These are phyloP conservation scores for Verticillium tricorpus DNA, from an alignment of 2,329 filamentous ascomycete genomes.

Conservation along the genomic window DNA sequence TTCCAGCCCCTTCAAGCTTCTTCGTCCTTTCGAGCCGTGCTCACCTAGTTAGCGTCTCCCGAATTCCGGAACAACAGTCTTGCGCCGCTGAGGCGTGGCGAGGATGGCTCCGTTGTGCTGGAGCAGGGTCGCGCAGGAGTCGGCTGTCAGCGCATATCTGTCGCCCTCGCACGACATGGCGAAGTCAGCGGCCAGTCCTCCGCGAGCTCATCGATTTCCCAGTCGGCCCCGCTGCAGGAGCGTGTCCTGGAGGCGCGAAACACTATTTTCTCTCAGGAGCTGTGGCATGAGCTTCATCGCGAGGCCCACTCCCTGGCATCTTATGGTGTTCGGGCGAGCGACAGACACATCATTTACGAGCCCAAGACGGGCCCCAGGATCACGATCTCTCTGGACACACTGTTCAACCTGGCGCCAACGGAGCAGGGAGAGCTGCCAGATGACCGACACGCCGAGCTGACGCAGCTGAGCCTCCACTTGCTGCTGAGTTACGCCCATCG, in stretches of 20 bases:
- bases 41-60: constrained; percentile 40
- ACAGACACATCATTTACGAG: constrained; percentile 51
- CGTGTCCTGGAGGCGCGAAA: constrained; percentile 72
- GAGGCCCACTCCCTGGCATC: constrained; percentile 72
- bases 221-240: constrained; percentile 58
- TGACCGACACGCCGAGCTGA: constrained; percentile 55
- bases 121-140: constrained; percentile 55
- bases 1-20: constrained; percentile 4
- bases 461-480: constrained; percentile 66
- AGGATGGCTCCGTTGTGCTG: constrained; percentile 70
- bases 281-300: constrained; percentile 84
- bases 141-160: constrained; percentile 58
- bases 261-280: constrained; percentile 76
- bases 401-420: constrained; percentile 8
- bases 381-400: constrained; percentile 39
- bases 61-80: constrained; percentile 68
- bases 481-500: constrained; percentile 77
- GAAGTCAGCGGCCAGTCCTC: constrained; percentile 51
- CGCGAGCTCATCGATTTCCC: constrained; percentile 46
- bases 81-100: constrained; percentile 69
- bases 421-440: constrained; percentile 30
- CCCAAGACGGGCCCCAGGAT: constrained; percentile 52
- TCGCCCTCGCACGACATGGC: constrained; percentile 58
- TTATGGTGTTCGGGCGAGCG: constrained; percentile 63
- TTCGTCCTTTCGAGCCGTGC: constrained; percentile 6